Conservation (phyloP, 306 rosid genomes). For the Luffa aegyptiaca region DNA sequence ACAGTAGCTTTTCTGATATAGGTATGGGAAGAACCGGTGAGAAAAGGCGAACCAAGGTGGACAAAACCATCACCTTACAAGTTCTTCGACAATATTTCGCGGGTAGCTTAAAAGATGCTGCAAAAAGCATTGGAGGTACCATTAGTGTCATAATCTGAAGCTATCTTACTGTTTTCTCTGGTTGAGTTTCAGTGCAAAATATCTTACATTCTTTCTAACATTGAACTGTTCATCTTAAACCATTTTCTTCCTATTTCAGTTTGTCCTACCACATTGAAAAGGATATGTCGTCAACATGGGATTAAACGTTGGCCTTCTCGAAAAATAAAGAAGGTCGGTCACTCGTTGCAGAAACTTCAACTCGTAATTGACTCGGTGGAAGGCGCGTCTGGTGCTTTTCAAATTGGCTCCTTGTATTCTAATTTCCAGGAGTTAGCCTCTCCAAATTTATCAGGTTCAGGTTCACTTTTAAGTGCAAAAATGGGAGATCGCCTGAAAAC, state of each 20-base stretch:
- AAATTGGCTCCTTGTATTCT: conserved; percentile 71
- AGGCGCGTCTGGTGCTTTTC: conserved; percentile 78
- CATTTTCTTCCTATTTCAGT: conserved; percentile 34
- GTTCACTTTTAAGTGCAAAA: conserved; percentile 41
- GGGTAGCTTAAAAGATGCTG: conserved; percentile 95
- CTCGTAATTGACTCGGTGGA: conserved; percentile 85
- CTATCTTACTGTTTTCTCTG: not conserved
- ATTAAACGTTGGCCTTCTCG: conserved; percentile 97
- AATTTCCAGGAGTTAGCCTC: conserved; percentile 70
- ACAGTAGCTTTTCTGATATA: conserved; percentile 36
- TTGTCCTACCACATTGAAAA: conserved; percentile 87
- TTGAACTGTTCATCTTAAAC: not conserved
- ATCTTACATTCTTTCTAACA: not conserved
- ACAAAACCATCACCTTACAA: conserved; percentile 72
- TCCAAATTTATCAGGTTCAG: conserved; percentile 45
- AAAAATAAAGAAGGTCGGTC: conserved; percentile 92
- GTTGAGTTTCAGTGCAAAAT: not conserved
- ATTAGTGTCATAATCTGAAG: not conserved
- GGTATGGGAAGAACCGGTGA: conserved; percentile 43
- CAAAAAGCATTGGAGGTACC: conserved; percentile 94
- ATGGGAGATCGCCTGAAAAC: conserved; percentile 33
- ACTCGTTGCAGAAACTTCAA: conserved; percentile 83
- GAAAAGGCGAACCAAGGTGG: conserved; percentile 68
- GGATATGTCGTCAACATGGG: conserved; percentile 94
- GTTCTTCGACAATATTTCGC: conserved; percentile 81